Percentiles rank a stretch among this genome's conserved stretches.
These are phyloP conservation scores for Dictyostelium citrinum DNA, from an alignment of 78 protist species.

Conservation along the genomic window DNA sequence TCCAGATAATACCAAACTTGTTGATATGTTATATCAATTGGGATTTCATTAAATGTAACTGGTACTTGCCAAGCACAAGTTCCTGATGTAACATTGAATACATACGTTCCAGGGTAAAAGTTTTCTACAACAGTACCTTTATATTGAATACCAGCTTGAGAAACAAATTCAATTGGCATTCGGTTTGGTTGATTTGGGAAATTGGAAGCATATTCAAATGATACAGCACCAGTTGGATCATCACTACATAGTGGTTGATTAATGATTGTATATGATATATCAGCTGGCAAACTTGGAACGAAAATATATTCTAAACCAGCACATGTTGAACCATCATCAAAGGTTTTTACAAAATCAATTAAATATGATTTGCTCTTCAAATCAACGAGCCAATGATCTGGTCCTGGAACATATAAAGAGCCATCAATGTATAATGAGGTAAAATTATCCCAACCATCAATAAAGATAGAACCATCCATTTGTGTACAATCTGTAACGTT, in stretches of 20 bases:
- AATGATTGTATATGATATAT: neutral
- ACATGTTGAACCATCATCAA: neutral
- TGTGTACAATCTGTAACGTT: neutral
- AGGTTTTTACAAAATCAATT: neutral
- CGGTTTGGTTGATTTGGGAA: neutral
- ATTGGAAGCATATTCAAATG: neutral
- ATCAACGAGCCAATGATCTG: neutral
- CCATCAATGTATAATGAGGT: neutral
- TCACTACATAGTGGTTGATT: neutral
- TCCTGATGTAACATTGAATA: neutral
- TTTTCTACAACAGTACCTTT: neutral
- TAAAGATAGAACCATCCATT: neutral
- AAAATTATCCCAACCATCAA: neutral
- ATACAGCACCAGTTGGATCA: neutral
- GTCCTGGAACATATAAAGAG: neutral
- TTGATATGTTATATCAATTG: neutral
- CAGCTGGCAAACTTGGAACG: neutral
- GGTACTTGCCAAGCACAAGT: neutral
- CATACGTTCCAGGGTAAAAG: neutral
- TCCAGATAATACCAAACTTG: neutral
- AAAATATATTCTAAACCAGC: neutral
- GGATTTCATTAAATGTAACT: neutral
- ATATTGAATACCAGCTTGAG: neutral
- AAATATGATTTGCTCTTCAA: neutral
- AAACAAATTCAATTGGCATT: neutral